These are phyloP conservation scores for Fusarium neocosmosporiellum DNA, from an alignment of 2,329 filamentous ascomycete species.

Conservation along the genomic window DNA sequence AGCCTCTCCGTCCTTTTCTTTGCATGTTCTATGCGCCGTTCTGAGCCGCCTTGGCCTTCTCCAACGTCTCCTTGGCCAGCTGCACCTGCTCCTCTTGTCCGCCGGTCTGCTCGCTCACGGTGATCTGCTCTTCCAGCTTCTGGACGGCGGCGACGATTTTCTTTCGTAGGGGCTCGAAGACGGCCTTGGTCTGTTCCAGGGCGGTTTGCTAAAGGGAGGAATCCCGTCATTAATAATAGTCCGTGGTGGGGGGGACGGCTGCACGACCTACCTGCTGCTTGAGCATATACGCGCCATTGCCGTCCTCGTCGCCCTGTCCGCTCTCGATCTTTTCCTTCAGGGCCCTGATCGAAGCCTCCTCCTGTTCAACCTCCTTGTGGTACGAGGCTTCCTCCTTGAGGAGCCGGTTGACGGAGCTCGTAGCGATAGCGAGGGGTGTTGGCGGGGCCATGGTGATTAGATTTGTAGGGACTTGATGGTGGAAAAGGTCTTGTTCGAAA, in stretches of 20 bases:
- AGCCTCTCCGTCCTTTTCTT: neutral
- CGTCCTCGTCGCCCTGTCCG: constrained; percentile 67
- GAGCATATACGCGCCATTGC: constrained; percentile 81
- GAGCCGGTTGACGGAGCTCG: constrained; percentile 81
- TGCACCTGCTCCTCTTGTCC: constrained; percentile 61
- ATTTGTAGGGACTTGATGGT: neutral
- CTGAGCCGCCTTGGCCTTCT: constrained; percentile 56
- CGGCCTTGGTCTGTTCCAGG: constrained; percentile 86
- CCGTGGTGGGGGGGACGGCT: neutral
- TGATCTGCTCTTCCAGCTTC: constrained; percentile 81
- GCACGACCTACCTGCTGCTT: constrained; percentile 81
- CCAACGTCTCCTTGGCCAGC: constrained; percentile 66
- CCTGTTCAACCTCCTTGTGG: constrained; percentile 83
- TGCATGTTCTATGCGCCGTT: constrained; percentile 14
- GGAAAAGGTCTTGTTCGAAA: neutral
- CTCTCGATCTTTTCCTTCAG: constrained; percentile 70
- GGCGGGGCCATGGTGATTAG: constrained; percentile 75
- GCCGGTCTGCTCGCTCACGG: constrained; percentile 65
- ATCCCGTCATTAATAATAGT: constrained; percentile 7
- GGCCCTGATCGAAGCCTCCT: constrained; percentile 77
- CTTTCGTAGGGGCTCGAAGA: constrained; percentile 78
- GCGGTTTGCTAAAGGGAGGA: constrained; percentile 72
- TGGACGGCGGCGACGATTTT: constrained; percentile 78
- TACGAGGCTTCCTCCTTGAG: constrained; percentile 94
- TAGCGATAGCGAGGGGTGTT: constrained; percentile 81